Evolutionary conservation across 2,329 filamentous ascomycete species (phyloP), one percentile per base, ranked within the genome.

Genomic region (Fusarium poae): DNA sequence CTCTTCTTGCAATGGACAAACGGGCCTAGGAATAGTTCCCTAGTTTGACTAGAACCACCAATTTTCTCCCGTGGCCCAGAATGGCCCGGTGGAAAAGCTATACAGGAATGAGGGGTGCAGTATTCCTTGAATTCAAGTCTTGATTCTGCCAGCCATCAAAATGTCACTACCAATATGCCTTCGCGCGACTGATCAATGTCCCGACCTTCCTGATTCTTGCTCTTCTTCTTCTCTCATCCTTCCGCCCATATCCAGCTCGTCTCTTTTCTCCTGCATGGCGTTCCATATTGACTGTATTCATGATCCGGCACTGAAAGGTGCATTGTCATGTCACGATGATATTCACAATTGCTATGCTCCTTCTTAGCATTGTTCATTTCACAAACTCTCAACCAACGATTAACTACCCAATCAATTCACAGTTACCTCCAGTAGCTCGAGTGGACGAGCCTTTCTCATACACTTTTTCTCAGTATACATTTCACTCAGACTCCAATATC

Each of bases 371-470:
- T 57, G 39, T 76, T 40, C 68, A 67, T 29, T 68, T 79, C 34
- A 77, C 76, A n/a, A 68, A 61, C 37, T 77, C 80, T 53, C 74
- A 78, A 20, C 86, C 86, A 13, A 73, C 77, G 25, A 75, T 84
- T 48, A 80, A 83, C 46, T 95, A 94, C 72, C 93, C 93, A 1
- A 84, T 97, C 78, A 97, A 96, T 79, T 89, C 92, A 4, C 94
- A 97, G 78, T 85, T 97, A 1, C 93, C 93, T 32, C 90, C 91
- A 5, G 90, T 94, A 54, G 93, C 92, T 21, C 86, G 91, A 68
- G 83, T 92, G 62, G 86, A 85, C 40, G 76, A 90, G 72, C 83
- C 84, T 4, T 96, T 93, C 78, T 86, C 83, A 12, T 93, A 94
- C 74, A 83, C 86, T 30, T 92, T 97, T 73, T 91, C 92, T 12